Percentiles rank a stretch among this genome's conserved stretches.
Evolutionary conservation across 768 basidiomycete genomes (phyloP).

Genomic region (Pleurotus djamor): DNA sequence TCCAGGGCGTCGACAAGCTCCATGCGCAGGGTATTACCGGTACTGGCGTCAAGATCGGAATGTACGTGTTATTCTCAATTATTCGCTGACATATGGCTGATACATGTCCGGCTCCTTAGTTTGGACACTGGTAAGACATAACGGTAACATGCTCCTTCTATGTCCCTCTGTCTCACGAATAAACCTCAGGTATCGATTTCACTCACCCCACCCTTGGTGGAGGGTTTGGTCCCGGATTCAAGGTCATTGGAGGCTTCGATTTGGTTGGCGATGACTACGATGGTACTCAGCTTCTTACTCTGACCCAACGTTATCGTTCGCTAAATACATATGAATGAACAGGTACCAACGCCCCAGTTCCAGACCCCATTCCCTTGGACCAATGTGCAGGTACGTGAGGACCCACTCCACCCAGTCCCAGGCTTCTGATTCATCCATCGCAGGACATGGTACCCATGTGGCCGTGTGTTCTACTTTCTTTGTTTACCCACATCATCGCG

Average conservation of each 20-base stretch:
- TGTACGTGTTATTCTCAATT: slow-evolving; percentile 32
- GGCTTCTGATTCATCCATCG: background rate
- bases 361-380: slow-evolving; percentile 51
- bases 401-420: too few relatives aligned
- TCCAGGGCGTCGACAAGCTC: slow-evolving; percentile 59
- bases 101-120: slow-evolving; percentile 21
- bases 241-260: slow-evolving; percentile 51
- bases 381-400: slow-evolving; percentile 35
- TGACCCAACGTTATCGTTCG: background rate
- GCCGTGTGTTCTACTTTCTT: slow-evolving; percentile 27
- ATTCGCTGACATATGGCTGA: background rate
- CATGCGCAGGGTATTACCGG: slow-evolving; percentile 64
- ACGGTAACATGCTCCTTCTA: background rate
- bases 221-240: slow-evolving; percentile 52
- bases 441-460: slow-evolving; percentile 55
- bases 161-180: background rate
- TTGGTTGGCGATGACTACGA: slow-evolving; percentile 55
- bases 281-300: slow-evolving; percentile 22
- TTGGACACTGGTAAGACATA: slow-evolving; percentile 43
- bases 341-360: slow-evolving; percentile 46
- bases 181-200: slow-evolving; percentile 43
- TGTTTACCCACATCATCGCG: slow-evolving; percentile 7
- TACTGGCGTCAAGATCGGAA: slow-evolving; percentile 64
- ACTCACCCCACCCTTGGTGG: slow-evolving; percentile 55
- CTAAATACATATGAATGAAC: background rate